These are phyloP conservation scores for Oehlia diaphana DNA, from an alignment of 192 early-diverging fungal species.

Conservation along the genomic window DNA sequence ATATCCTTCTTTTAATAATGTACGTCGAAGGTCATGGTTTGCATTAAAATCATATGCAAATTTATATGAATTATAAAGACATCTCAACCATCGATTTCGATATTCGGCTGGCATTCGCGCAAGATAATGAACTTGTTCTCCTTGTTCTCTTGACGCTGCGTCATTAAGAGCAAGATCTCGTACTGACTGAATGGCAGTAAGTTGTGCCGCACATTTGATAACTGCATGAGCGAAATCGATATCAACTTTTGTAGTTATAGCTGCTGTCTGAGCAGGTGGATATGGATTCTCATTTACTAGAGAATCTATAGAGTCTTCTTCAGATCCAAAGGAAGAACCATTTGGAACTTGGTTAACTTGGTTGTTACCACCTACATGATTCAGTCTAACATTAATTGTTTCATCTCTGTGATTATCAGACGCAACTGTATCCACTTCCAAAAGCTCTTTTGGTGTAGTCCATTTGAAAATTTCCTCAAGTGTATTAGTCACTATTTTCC, in stretches of 20 bases:
- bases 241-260: conserved; percentile 43
- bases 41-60: conserved; percentile 85
- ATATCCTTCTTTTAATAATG: conserved; percentile 76
- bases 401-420: background rate
- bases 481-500: conserved; percentile 72
- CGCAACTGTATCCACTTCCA: conserved; percentile 44
- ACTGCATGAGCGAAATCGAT: conserved; percentile 87
- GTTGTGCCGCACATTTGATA: conserved; percentile 87
- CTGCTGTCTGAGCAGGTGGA: conserved; percentile 28
- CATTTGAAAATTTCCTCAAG: conserved; percentile 77
- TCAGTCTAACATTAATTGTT: background rate
- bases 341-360: background rate
- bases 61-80: conserved; percentile 76
- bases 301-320: background rate
- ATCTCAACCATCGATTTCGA: conserved; percentile 65
- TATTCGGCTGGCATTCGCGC: conserved; percentile 48
- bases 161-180: conserved; percentile 71
- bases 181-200: conserved; percentile 86
- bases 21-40: conserved; percentile 75
- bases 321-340: background rate
- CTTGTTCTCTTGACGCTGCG: background rate
- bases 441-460: conserved; percentile 79
- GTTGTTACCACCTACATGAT: background rate
- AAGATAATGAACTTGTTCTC: conserved; percentile 37
- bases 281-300: background rate